Conservation (phyloP, 2,329 filamentous ascomycete genomes). For the Microdochium nivale region DNA sequence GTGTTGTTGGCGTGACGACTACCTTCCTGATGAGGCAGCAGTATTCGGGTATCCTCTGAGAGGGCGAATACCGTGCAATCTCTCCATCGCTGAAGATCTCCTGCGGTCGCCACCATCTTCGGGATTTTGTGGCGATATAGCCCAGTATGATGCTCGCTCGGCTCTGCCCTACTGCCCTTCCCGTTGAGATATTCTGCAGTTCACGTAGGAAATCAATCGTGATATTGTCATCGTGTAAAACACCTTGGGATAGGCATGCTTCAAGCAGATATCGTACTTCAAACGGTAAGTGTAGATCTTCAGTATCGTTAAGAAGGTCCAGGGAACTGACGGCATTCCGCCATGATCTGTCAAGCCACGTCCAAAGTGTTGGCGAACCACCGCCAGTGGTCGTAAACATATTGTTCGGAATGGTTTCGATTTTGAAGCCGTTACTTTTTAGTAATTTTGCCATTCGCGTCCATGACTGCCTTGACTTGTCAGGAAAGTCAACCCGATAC, state of each 20-base stretch:
- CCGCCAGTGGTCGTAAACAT: slow-evolving; percentile 31
- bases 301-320: slow-evolving; percentile 22
- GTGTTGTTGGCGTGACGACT: slow-evolving; percentile 73
- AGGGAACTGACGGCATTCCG: slow-evolving; percentile 6
- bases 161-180: slow-evolving; percentile 11
- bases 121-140: slow-evolving; percentile 58
- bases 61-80: slow-evolving; percentile 35
- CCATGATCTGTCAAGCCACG: slow-evolving; percentile 18
- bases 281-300: slow-evolving; percentile 49
- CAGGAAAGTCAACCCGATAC: not conserved
- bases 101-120: slow-evolving; percentile 61
- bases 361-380: slow-evolving; percentile 28
- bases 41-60: slow-evolving; percentile 54
- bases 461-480: not conserved
- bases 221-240: slow-evolving; percentile 70
- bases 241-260: slow-evolving; percentile 76
- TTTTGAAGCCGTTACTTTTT: not conserved
- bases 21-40: slow-evolving; percentile 71
- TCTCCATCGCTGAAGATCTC: slow-evolving; percentile 54
- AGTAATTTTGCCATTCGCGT: not conserved
- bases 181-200: slow-evolving; percentile 37
- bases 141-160: slow-evolving; percentile 64
- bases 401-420: slow-evolving; percentile 9
- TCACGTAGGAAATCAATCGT: slow-evolving; percentile 55
- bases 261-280: slow-evolving; percentile 83